Base-by-base conservation (phyloP, 2,329 filamentous ascomycete genomes). In the Acarospora socialis region DNA sequence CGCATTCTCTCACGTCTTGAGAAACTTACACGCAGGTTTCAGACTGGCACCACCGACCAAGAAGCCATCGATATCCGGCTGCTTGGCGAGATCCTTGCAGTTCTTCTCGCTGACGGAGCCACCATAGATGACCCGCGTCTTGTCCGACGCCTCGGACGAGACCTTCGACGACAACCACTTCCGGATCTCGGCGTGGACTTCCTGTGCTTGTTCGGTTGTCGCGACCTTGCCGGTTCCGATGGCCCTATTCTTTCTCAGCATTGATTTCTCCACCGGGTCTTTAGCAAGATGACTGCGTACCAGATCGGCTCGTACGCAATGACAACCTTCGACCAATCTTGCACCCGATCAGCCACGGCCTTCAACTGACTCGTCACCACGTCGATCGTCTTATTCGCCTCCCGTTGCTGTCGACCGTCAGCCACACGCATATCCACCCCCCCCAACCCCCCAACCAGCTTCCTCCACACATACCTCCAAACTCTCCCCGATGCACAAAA, bases 241-340 rank as follows among this genome's bases (percentile, higher is more conserved):
- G 35, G 73, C 73, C 68, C 65, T 68, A 42, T 3, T 34, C 4
- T 28, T 31, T 18, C 19, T 22, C n/a, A 32, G 24, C 3, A 31
- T 32, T 21, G 23, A 30, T 16, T 12, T 17, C n/a, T 15, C 19
- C 15, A 16, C 28, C 39, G 29, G 38, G 25, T 5, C 33, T 20
- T 12, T 13, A 19, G 12, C 14, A 28, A 7, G 5, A 30, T 12
- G 22, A 12, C 19, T 4, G 76, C 80, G 56, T 74, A 84, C 87
- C 90, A 98, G 68, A 98, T 92, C 52, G 90, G 90, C 73, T 98
- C 90, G 63, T 98, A 98, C 52, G 90, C 90, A 51, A 98, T 72
- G 56, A 98, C 90, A 44, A 98, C 73, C 68, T 90, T 90, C 52
- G 67, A 72, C 90, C 90, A 98, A 65, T 93, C 81, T 49, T 73